Base-by-base conservation (phyloP, 768 basidiomycete species). In the Hirschioporus abietinus region DNA sequence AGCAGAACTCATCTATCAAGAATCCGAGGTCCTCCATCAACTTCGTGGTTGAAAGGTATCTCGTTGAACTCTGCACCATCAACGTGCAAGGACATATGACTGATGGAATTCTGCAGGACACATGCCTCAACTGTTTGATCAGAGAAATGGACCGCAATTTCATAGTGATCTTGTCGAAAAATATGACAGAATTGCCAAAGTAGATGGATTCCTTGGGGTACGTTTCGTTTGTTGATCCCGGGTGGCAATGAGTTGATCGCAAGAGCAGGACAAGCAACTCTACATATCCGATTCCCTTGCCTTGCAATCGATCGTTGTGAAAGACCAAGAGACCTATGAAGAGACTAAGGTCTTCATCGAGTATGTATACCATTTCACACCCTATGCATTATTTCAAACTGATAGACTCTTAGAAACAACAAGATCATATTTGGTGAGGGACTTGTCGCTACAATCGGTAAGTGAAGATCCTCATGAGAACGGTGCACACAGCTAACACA, bases 261-360 rank as follows among this genome's bases (percentile, higher is more conserved):
- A 15, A 3, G 9, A 25, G 9, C 23, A 61, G 60, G 60, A 61
- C 30, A 12, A 61, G 60, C 71, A 76, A 60, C 71, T 84, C 7
- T 78, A 78, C 66, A 74, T 81, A 0, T 81, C 72, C 64, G 83
- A 84, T 66, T 81, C 83, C 0, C 78, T 75, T 57, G 83, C 83
- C 1, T 66, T 84, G 64, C 76, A 83, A 63, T 78, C 80, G 65
- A 81, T 84, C 26, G 60, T 82, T 24, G 72, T 83, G 17, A 83
- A 83, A 72, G 83, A 81, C 57, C 67, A 72, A 62, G 61, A 52
- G 26, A 30, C 63, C 1, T 74, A 63, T 35, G 66, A 72, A 23
- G 70, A 72, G 59, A 10, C 72, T 0, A 27, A 23, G 0, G 67
- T 66, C 62, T 70, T 72, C 27, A 68, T 66, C 17, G 63, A 63